Conservation (phyloP, 164 flowering plant genomes). For the Stephania japonica region DNA sequence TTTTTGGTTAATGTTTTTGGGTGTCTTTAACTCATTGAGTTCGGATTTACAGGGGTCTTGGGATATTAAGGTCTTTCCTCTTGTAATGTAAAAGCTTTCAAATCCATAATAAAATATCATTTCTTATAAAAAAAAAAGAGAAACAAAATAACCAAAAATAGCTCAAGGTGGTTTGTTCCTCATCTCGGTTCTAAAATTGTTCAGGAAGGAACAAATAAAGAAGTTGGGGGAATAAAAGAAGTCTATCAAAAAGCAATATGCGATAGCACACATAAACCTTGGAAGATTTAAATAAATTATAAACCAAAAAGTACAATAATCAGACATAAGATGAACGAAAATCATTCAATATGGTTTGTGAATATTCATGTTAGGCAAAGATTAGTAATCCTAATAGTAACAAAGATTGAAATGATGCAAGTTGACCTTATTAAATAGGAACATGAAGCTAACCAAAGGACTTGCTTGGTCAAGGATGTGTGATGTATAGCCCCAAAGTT, state of each 20-base stretch:
- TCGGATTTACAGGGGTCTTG: too few species aligned
- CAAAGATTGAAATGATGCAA: neutral
- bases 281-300: neutral
- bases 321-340: neutral
- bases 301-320: neutral
- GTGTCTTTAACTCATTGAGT: too few species aligned
- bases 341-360: neutral
- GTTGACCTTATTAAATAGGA: neutral
- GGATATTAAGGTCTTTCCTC: too few species aligned
- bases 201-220: neutral
- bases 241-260: neutral
- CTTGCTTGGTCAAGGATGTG: too few species aligned
- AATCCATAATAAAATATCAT: neutral
- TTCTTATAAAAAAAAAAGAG: neutral
- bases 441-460: neutral
- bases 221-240: neutral
- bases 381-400: neutral
- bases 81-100: too few species aligned
- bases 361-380: neutral
- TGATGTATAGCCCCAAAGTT: too few species aligned
- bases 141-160: neutral
- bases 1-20: too few species aligned
- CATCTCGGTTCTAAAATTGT: neutral
- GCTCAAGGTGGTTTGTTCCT: neutral
- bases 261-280: neutral